Conservation (phyloP, 129 eudicot species). For the Saposhnikovia divaricata region DNA sequence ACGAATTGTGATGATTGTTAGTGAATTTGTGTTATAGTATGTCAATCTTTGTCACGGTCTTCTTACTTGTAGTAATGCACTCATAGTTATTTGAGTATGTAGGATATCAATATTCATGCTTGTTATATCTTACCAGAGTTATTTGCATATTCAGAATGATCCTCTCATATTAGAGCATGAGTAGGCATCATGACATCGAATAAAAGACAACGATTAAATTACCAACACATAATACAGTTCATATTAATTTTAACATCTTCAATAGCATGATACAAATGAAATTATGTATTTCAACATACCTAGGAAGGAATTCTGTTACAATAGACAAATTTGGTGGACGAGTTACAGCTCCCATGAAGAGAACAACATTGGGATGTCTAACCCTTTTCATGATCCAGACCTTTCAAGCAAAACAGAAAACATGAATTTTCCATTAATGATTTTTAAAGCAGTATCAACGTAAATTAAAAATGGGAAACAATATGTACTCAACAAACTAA, state of each 20-base stretch:
- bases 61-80: neutral
- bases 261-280: neutral
- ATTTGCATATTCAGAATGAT: neutral
- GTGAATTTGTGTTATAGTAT: neutral
- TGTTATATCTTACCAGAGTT: neutral
- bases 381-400: constrained; percentile 84
- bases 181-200: neutral
- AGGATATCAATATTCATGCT: neutral
- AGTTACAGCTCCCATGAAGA: constrained; percentile 99
- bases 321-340: constrained; percentile 96
- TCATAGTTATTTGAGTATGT: neutral
- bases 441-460: neutral
- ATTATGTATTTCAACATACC: constrained; percentile 42
- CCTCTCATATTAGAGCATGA: neutral
- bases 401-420: constrained; percentile 34
- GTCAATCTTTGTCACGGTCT: neutral
- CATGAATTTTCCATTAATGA: neutral
- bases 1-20: neutral
- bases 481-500: neutral
- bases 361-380: constrained; percentile 95
- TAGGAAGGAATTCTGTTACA: constrained; percentile 93
- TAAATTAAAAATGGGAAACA: neutral
- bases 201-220: neutral
- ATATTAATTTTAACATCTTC: neutral
- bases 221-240: neutral